Conservation (phyloP, 78 protist genomes). For the Dictyostelium purpureum region DNA sequence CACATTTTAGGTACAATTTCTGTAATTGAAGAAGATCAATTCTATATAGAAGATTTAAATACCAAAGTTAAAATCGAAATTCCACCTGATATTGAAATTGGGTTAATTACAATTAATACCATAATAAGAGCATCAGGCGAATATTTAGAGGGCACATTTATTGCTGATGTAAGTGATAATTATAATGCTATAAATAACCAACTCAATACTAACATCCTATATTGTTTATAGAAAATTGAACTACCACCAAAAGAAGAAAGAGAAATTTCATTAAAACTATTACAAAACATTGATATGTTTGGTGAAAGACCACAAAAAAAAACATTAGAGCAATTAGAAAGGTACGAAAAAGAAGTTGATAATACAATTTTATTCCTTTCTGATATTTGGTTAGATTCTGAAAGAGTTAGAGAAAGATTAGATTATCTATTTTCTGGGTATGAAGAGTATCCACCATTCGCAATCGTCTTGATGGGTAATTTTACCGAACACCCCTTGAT, state of each 20-base stretch:
- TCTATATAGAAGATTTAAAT: slow-evolving; percentile 48
- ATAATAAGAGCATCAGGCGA: slow-evolving; percentile 66
- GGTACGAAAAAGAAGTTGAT: slow-evolving; percentile 32
- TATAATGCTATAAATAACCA: not conserved
- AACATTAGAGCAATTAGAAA: not conserved
- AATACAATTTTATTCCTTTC: slow-evolving; percentile 65
- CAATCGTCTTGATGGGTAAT: slow-evolving; percentile 83
- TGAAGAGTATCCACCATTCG: slow-evolving; percentile 21
- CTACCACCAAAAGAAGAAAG: slow-evolving; percentile 36
- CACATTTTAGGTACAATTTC: slow-evolving; percentile 50
- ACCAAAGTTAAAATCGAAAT: slow-evolving; percentile 37
- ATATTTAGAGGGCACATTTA: slow-evolving; percentile 18
- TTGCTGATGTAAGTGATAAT: slow-evolving; percentile 11
- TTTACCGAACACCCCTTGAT: slow-evolving; percentile 52
- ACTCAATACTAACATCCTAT: not conserved
- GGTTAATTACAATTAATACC: slow-evolving; percentile 37
- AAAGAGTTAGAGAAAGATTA: slow-evolving; percentile 35
- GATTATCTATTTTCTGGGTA: slow-evolving; percentile 27
- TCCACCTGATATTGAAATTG: not conserved
- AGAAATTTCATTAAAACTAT: not conserved
- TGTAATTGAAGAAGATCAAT: slow-evolving; percentile 39
- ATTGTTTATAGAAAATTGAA: not conserved
- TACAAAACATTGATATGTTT: slow-evolving; percentile 38
- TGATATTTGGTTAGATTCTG: slow-evolving; percentile 81
- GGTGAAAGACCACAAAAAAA: slow-evolving; percentile 30